Evolutionary conservation across 192 early-diverging fungal species (phyloP).

Genomic region (Funneliformis mosseae): DNA sequence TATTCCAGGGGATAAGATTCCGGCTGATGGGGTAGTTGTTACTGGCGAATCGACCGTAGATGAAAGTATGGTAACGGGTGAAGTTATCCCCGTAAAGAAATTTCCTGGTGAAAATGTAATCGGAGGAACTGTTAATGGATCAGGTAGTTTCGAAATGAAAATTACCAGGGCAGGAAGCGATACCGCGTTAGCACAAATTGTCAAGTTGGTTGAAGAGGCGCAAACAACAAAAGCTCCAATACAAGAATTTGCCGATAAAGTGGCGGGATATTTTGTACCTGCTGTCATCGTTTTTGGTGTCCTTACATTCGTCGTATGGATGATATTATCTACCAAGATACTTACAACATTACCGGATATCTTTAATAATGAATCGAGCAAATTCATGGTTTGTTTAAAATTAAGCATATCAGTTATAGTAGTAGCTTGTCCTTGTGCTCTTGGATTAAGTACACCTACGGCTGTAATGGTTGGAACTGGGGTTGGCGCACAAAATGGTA

Average conservation of each 20-base stretch:
- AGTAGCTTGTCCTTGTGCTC: conserved; percentile 95
- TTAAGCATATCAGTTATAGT: conserved; percentile 94
- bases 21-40: conserved; percentile 83
- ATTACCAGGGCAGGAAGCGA: conserved; percentile 88
- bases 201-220: conserved; percentile 89
- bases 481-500: conserved; percentile 92
- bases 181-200: conserved; percentile 90
- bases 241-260: conserved; percentile 88
- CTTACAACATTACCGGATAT: conserved; percentile 43
- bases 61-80: conserved; percentile 95
- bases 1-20: conserved; percentile 91
- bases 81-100: conserved; percentile 81
- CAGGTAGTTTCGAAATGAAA: conserved; percentile 84
- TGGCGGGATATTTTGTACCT: conserved; percentile 94
- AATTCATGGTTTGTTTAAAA: conserved; percentile 77
- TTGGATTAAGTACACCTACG: conserved; percentile 96
- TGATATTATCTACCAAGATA: conserved; percentile 52
- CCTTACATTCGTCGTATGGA: conserved; percentile 80
- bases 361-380: conserved; percentile 56
- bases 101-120: conserved; percentile 66
- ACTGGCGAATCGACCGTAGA: conserved; percentile 80
- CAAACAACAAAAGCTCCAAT: conserved; percentile 96
- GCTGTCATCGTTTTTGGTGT: conserved; percentile 72
- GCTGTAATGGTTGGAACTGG: conserved; percentile 99
- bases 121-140: conserved; percentile 94